phyloP scores from a whole-genome alignment of 257 asterid species.

The Voacanga thouarsii region DNA sequence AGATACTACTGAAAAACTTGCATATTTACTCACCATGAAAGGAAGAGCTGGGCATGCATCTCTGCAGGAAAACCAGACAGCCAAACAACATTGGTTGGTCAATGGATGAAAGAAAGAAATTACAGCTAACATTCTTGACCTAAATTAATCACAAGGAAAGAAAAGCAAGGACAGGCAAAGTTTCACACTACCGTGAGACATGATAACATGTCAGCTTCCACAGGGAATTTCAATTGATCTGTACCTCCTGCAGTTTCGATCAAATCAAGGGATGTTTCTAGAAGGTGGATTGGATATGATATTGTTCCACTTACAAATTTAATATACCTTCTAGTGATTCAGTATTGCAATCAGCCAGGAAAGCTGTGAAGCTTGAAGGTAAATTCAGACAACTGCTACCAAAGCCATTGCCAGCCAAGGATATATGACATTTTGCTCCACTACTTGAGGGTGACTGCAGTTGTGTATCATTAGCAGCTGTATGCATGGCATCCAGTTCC shows the following conservation, averaged over 20 bases:
- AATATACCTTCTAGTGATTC: not conserved
- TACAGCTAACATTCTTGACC: not conserved
- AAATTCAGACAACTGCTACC: not conserved
- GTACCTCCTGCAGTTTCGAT: not conserved
- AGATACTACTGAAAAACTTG: not conserved
- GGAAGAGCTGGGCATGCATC: conserved; percentile 5
- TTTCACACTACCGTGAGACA: not conserved
- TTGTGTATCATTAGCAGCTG: not conserved
- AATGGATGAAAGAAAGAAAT: not conserved
- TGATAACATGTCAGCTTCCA: not conserved
- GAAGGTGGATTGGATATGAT: not conserved
- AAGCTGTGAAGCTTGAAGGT: not conserved
- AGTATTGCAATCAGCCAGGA: not conserved
- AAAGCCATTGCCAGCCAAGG: not conserved
- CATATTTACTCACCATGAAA: conserved; percentile 15
- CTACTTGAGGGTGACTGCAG: not conserved
- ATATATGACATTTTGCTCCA: not conserved
- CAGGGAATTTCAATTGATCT: not conserved
- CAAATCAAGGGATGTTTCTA: not conserved
- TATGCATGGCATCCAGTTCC: not conserved
- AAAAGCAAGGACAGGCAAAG: not conserved
- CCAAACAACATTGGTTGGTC: not conserved
- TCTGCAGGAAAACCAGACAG: conserved; percentile 14
- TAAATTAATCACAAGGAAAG: not conserved
- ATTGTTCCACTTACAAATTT: not conserved